Evolutionary conservation across 1,284 basidiomycete species (phyloP).

Genomic region (Sanghuangporus weigelae): DNA sequence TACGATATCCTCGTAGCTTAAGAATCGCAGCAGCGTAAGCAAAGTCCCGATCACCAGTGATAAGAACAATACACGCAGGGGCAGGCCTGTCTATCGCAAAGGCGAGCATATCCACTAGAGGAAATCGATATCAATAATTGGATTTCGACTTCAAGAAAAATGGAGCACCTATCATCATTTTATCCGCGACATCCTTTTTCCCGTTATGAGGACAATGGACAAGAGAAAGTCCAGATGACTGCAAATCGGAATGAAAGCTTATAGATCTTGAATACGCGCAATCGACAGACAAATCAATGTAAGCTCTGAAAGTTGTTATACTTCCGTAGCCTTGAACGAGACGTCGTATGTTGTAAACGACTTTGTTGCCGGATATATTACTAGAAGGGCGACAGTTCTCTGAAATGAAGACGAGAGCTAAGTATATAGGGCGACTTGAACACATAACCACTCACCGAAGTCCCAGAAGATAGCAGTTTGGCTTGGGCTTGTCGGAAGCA

Average conservation of each 20-base stretch:
- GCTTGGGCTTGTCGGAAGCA: neutral
- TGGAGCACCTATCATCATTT: slow-evolving; percentile 30
- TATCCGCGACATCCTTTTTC: slow-evolving; percentile 36
- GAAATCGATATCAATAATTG: neutral
- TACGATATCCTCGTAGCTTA: slow-evolving; percentile 43
- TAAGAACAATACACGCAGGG: slow-evolving; percentile 47
- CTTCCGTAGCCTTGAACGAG: slow-evolving; percentile 15
- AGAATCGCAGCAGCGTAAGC: slow-evolving; percentile 52
- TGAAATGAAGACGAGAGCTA: slow-evolving; percentile 21
- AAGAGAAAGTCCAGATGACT: slow-evolving; percentile 33
- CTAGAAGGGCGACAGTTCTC: slow-evolving; percentile 52
- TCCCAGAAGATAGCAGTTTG: slow-evolving; percentile 60
- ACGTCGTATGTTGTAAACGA: slow-evolving; percentile 27
- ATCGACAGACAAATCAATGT: slow-evolving; percentile 25
- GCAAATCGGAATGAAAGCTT: slow-evolving; percentile 33
- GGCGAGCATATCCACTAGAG: slow-evolving; percentile 54
- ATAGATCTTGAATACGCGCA: slow-evolving; percentile 3
- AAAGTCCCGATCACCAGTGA: slow-evolving; percentile 56
- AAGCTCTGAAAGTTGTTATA: slow-evolving; percentile 21
- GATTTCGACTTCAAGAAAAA: neutral
- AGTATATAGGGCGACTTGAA: slow-evolving; percentile 1
- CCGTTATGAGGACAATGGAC: slow-evolving; percentile 42
- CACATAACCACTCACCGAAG: slow-evolving; percentile 35
- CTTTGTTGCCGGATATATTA: slow-evolving; percentile 37
- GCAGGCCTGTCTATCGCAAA: slow-evolving; percentile 52